Evolutionary conservation across 2,329 filamentous ascomycete genomes (phyloP).

Genomic region (Trichoderma atrobrunneum): DNA sequence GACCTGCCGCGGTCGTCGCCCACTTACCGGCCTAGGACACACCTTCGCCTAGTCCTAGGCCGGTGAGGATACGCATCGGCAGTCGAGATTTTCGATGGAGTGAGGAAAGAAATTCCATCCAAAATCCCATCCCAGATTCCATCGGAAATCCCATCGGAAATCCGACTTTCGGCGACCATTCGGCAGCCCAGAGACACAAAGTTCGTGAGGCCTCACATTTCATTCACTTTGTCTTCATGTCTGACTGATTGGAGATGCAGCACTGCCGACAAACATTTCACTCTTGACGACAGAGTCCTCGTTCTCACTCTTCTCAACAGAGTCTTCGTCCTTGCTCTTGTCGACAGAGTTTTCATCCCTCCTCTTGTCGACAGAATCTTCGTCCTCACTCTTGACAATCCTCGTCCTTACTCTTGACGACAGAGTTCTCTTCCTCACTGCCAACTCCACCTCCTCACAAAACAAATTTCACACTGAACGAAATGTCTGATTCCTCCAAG

Average conservation of each 20-base stretch:
- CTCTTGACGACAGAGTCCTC: background rate
- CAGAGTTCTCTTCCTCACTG: too few relatives aligned
- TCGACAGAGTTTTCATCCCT: too few relatives aligned
- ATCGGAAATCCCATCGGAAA: constrained; percentile 22
- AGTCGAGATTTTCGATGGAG: constrained; percentile 33
- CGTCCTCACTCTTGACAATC: too few relatives aligned
- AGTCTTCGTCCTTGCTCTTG: too few relatives aligned
- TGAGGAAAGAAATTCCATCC: constrained; percentile 25
- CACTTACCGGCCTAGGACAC: too few relatives aligned
- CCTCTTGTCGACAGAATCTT: too few relatives aligned
- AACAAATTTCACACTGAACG: background rate
- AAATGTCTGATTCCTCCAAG: background rate
- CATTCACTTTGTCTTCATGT: background rate
- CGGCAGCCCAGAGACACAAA: background rate
- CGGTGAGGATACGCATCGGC: constrained; percentile 31
- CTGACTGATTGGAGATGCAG: background rate
- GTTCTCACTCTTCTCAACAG: too few relatives aligned
- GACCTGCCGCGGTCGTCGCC: too few relatives aligned
- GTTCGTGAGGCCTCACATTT: background rate
- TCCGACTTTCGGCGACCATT: background rate
- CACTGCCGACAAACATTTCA: background rate
- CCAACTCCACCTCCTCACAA: background rate
- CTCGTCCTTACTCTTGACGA: too few relatives aligned
- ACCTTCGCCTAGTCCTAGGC: background rate
- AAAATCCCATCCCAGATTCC: too few relatives aligned